Base-by-base conservation (phyloP, 352 stramenopile species). In the Pythium aquatile region DNA sequence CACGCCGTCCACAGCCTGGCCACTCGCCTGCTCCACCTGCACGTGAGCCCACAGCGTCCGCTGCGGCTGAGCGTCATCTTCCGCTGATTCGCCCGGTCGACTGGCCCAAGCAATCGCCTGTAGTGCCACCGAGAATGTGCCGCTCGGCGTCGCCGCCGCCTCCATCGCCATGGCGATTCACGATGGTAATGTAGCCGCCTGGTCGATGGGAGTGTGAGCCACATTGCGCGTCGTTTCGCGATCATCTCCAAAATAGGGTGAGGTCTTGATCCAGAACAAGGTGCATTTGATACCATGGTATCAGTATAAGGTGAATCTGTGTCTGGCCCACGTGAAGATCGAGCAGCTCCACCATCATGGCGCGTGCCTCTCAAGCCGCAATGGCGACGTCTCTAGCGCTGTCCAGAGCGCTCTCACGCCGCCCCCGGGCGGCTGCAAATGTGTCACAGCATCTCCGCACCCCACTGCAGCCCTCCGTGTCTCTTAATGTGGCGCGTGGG, bases 51-150 rank as follows among this genome's bases (percentile, higher is more conserved):
- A 89, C 20, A 87, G n/a, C 6, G 66, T 26, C 2, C 59, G 66
- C 7, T 0, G 20, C 51, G 61, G 37, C 28, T 73, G 24, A 5
- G 24, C 5, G 28, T 44, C 53, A 52, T 64, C 55, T 5, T 51
- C 30, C 5, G 42, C 42, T 3, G 16, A 7, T 29, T 37, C 11
- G 48, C 5, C 30, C 4, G 11, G n/a, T 24, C 49, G 49, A 26
- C 51, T 46, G 26, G 28, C 37, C 74, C 78, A 82, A 16, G 64
- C 56, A 14, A 83, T 46, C 48, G 61, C 61, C 20, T 61, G 66
- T 30, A 89, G 69, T 44, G 68, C 47, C 32, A 87, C 70, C 4
- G 58, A 44, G 65, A 89, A 83, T 42, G 71, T 63, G 30, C 79
- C 77, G 37, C 53, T 44, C 16, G 49, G 30, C 58, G 72, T 51